phyloP scores from a whole-genome alignment of 192 early-diverging fungal genomes.

The Podochytrium sp. region DNA sequence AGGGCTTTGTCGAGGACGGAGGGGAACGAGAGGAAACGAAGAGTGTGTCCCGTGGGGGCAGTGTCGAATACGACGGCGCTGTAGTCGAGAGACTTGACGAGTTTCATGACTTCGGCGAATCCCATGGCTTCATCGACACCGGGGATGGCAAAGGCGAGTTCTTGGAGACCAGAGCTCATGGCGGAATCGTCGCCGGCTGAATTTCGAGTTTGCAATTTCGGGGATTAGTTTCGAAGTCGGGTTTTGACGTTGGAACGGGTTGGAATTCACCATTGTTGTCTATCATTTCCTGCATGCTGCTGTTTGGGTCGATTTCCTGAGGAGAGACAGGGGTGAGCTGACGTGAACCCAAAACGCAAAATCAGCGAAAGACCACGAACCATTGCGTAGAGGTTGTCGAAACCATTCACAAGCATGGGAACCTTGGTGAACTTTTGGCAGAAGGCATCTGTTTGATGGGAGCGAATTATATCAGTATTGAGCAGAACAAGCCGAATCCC shows the following conservation, averaged over 20 bases:
- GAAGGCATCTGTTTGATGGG: conserved; percentile 76
- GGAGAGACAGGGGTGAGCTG: neutral
- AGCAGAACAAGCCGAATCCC: neutral
- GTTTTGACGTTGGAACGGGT: neutral
- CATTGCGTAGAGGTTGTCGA: conserved; percentile 96
- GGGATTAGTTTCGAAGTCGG: neutral
- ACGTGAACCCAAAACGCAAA: neutral
- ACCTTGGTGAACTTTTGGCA: conserved; percentile 99
- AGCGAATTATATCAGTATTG: neutral
- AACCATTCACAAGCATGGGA: conserved; percentile 92
- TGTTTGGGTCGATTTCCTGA: conserved; percentile 98
- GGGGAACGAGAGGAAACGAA: conserved; percentile 98
- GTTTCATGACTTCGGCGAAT: conserved; percentile 99
- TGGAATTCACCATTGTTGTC: conserved; percentile 51
- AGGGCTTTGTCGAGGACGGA: conserved; percentile 96
- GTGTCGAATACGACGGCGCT: conserved; percentile 99
- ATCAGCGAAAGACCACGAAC: conserved; percentile 39
- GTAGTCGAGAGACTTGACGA: conserved; percentile 99
- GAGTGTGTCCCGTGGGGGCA: conserved; percentile 98
- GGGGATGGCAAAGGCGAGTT: conserved; percentile 98
- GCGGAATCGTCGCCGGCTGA: conserved; percentile 49
- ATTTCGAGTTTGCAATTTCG: conserved; percentile 6
- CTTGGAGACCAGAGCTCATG: conserved; percentile 71
- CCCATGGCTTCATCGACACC: conserved; percentile 99
- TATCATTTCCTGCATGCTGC: conserved; percentile 98